Conservation (phyloP, 2,329 filamentous ascomycete species). For the Sporothrix humicola region DNA sequence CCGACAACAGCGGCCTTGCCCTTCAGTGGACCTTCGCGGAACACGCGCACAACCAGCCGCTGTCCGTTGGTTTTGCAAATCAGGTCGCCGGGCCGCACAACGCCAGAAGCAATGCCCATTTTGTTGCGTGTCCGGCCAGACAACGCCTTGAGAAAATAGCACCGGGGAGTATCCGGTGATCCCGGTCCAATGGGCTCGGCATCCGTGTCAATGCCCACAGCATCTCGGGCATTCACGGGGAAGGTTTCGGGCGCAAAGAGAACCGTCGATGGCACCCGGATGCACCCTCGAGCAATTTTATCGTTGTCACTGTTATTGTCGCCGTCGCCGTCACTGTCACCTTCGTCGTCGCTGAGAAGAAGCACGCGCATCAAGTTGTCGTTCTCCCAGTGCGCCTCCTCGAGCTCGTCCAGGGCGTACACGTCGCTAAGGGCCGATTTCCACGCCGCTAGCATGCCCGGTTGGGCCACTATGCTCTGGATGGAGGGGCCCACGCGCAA, state of each 20-base stretch:
- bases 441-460: neutral
- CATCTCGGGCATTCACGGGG: neutral
- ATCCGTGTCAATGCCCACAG: neutral
- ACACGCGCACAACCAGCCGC: neutral
- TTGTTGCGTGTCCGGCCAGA: neutral
- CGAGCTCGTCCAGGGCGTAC: neutral
- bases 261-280: neutral
- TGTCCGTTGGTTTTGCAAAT: neutral
- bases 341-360: neutral
- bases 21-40: neutral
- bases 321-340: too few relatives aligned
- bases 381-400: neutral
- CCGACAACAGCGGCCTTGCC: neutral
- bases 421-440: neutral
- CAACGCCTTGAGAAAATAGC: neutral
- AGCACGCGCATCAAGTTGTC: neutral
- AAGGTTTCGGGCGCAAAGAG: neutral
- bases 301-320: too few relatives aligned
- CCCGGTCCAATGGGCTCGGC: too few relatives aligned
- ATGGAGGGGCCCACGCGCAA: neutral
- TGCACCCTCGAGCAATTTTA: neutral
- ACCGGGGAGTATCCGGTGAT: neutral
- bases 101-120: neutral
- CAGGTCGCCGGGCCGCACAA: neutral
- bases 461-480: neutral